phyloP scores from a whole-genome alignment of 345 rosid genomes.

The Ceriops tagal region DNA sequence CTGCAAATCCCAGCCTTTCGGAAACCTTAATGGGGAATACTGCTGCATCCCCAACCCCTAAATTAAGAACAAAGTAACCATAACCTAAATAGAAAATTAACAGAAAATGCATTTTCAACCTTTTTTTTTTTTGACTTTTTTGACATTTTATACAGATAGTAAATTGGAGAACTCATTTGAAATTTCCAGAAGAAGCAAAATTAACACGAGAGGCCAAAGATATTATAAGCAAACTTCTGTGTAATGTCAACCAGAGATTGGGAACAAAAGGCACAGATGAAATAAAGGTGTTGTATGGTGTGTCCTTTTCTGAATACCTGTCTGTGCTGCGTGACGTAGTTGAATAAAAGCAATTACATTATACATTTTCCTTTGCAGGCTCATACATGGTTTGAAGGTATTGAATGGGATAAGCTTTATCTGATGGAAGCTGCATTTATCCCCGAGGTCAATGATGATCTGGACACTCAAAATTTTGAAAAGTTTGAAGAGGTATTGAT shows the following conservation, averaged over 20 bases:
- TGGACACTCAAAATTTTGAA: conserved; percentile 95
- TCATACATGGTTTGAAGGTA: conserved; percentile 76
- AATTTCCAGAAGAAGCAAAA: conserved; percentile 90
- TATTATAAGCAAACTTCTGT: conserved; percentile 67
- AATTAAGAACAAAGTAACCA: not conserved
- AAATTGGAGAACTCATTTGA: conserved; percentile 89
- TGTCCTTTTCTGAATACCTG: conserved; percentile 47
- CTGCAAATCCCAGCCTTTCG: not conserved
- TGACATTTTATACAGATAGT: conserved; percentile 54
- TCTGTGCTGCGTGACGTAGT: conserved; percentile 17
- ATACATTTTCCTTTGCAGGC: conserved; percentile 42
- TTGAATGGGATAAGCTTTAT: conserved; percentile 76
- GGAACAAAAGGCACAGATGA: conserved; percentile 83
- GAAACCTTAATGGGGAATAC: not conserved
- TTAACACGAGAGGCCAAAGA: conserved; percentile 73
- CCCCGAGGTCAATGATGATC: conserved; percentile 88
- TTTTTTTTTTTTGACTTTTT: too few relatives aligned
- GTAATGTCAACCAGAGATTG: conserved; percentile 75
- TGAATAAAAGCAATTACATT: conserved; percentile 26
- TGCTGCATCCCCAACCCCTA: too few relatives aligned
- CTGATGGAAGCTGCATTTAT: conserved; percentile 87
- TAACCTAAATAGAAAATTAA: not conserved
- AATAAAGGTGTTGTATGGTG: conserved; percentile 77
- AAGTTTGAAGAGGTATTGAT: conserved; percentile 77
- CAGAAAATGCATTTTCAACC: not conserved